phyloP scores from a whole-genome alignment of 73 alveolate genomes.

The Stentor coeruleus region DNA sequence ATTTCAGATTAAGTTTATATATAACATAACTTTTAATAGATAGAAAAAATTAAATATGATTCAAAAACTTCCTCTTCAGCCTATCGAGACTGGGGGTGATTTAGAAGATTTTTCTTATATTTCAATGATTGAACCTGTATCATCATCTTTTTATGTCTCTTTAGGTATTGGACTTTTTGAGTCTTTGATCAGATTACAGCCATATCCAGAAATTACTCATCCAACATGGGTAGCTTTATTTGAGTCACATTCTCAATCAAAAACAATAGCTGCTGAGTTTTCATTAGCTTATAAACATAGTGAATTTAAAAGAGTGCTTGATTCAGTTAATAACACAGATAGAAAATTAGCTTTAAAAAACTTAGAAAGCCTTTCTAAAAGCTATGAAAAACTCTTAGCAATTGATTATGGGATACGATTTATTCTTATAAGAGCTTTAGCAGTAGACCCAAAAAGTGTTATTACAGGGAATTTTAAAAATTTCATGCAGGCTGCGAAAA shows the following conservation, averaged over 20 bases:
- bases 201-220: not conserved
- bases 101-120: not conserved
- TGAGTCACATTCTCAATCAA: not conserved
- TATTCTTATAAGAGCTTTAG: not conserved
- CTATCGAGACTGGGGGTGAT: not conserved
- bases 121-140: not conserved
- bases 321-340: not conserved
- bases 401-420: not conserved
- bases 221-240: not conserved
- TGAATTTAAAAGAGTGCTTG: not conserved
- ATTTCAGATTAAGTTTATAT: too few relatives aligned
- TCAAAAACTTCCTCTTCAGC: not conserved
- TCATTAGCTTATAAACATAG: not conserved
- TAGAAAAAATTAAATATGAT: too few relatives aligned
- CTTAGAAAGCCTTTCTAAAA: not conserved
- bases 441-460: not conserved
- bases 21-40: too few relatives aligned
- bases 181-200: not conserved
- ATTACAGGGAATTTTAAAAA: too few relatives aligned
- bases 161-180: not conserved
- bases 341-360: not conserved
- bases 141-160: not conserved
- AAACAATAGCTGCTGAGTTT: not conserved
- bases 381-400: not conserved
- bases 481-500: not conserved